These are phyloP conservation scores for Nitzschia palea DNA, from an alignment of 108 stramenopile genomes.

Conservation along the genomic window DNA sequence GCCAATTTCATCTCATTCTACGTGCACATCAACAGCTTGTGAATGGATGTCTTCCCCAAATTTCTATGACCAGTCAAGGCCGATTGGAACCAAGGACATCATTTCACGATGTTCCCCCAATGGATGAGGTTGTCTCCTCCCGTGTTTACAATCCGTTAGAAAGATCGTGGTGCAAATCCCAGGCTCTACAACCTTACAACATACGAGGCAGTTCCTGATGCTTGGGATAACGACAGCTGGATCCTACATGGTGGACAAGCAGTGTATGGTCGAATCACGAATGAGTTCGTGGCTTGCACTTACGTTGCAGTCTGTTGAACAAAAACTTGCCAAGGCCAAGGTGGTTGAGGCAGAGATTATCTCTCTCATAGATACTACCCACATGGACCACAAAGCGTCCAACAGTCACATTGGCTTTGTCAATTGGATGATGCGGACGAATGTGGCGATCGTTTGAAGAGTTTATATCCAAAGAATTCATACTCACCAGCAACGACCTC, in stretches of 20 bases:
- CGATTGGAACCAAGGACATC: slow-evolving; percentile 48
- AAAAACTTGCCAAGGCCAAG: slow-evolving; percentile 22
- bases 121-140: slow-evolving; percentile 25
- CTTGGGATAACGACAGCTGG: slow-evolving; percentile 29
- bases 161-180: slow-evolving; percentile 46
- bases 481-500: slow-evolving; percentile 25
- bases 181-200: slow-evolving; percentile 37
- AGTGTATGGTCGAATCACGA: slow-evolving; percentile 42
- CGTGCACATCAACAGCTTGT: slow-evolving; percentile 47
- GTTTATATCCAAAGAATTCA: slow-evolving; percentile 27
- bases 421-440: slow-evolving; percentile 24
- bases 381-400: slow-evolving; percentile 13
- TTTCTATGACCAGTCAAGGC: slow-evolving; percentile 21
- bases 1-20: background rate
- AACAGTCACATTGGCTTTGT: slow-evolving; percentile 21
- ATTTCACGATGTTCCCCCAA: slow-evolving; percentile 37
- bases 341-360: slow-evolving; percentile 24
- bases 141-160: slow-evolving; percentile 54
- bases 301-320: slow-evolving; percentile 31
- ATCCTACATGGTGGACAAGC: slow-evolving; percentile 31
- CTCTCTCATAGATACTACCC: slow-evolving; percentile 19
- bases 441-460: slow-evolving; percentile 25
- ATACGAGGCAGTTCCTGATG: slow-evolving; percentile 29
- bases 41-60: slow-evolving; percentile 55
- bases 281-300: slow-evolving; percentile 45